Evolutionary conservation across 1,139 yeast genomes (phyloP).

Genomic region (Saccharomycopsis hybrid): DNA sequence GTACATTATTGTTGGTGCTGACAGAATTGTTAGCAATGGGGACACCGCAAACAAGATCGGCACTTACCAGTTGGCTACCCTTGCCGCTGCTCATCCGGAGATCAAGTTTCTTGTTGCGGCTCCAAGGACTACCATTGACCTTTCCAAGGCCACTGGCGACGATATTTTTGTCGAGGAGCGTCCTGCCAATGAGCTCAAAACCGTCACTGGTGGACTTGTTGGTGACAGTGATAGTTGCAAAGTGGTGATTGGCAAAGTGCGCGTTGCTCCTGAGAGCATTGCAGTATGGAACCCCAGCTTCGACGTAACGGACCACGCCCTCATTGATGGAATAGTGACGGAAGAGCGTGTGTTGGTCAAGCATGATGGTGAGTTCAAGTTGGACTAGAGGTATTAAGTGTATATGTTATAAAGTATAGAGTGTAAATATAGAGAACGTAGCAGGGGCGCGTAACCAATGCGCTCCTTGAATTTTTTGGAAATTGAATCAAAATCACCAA

Average conservation of each 20-base stretch:
- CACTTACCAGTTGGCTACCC: slow-evolving; percentile 76
- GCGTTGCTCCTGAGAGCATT: slow-evolving; percentile 80
- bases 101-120: slow-evolving; percentile 91
- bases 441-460: too few relatives aligned
- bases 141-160: slow-evolving; percentile 57
- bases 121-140: slow-evolving; percentile 85
- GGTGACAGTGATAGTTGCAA: slow-evolving; percentile 27
- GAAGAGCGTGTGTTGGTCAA: slow-evolving; percentile 51
- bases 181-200: slow-evolving; percentile 71
- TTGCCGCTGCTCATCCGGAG: slow-evolving; percentile 33
- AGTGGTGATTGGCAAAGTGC: slow-evolving; percentile 64
- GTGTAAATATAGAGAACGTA: too few relatives aligned
- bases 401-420: too few relatives aligned
- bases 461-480: too few relatives aligned
- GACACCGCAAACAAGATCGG: slow-evolving; percentile 97
- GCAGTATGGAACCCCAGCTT: slow-evolving; percentile 95
- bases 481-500: too few relatives aligned
- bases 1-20: slow-evolving; percentile 97
- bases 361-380: background rate
- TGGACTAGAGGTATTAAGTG: too few relatives aligned
- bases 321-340: slow-evolving; percentile 85
- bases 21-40: slow-evolving; percentile 84
- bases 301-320: slow-evolving; percentile 80
- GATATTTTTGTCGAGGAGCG: slow-evolving; percentile 83
- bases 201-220: slow-evolving; percentile 59